phyloP scores from a whole-genome alignment of 805 yeast genomes.

The Lipomyces starkeyi region DNA sequence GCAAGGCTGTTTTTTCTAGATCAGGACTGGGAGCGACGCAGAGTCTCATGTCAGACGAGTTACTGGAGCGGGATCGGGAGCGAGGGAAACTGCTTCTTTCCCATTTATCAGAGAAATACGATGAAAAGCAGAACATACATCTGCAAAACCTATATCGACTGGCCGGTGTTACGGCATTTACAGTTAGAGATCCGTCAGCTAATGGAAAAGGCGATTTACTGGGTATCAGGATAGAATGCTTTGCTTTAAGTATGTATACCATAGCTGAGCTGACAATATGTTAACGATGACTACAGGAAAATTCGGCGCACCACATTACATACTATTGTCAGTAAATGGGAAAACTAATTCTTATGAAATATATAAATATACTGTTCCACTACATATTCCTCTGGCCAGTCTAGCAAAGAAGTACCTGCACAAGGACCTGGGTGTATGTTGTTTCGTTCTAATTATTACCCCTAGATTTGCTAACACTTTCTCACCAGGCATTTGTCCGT shows the following conservation, averaged over 20 bases:
- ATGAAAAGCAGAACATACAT: slow-evolving; percentile 19
- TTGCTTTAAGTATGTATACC: slow-evolving; percentile 21
- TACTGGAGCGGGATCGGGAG: slow-evolving; percentile 7
- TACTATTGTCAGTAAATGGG: slow-evolving; percentile 14
- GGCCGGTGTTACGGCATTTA: slow-evolving; percentile 34
- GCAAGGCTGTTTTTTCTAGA: neutral
- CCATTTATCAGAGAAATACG: slow-evolving; percentile 22
- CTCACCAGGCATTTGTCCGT: slow-evolving; percentile 22
- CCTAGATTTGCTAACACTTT: slow-evolving; percentile 4
- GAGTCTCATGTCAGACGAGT: neutral
- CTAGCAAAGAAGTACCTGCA: slow-evolving; percentile 23
- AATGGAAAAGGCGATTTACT: slow-evolving; percentile 16
- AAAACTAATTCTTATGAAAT: slow-evolving; percentile 15
- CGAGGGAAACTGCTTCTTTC: slow-evolving; percentile 15
- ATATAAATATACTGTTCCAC: slow-evolving; percentile 34
- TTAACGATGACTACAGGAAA: slow-evolving; percentile 13
- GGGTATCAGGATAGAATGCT: slow-evolving; percentile 37
- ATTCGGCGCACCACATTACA: slow-evolving; percentile 33
- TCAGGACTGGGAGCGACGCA: neutral
- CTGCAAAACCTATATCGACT: slow-evolving; percentile 29
- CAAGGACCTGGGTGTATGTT: slow-evolving; percentile 22
- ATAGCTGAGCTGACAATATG: neutral
- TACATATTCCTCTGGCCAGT: slow-evolving; percentile 24
- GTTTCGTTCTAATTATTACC: neutral
- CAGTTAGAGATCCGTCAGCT: slow-evolving; percentile 27